These are phyloP conservation scores for Dorcoceras hygrometricum DNA, from an alignment of 257 asterid species.

Conservation along the genomic window DNA sequence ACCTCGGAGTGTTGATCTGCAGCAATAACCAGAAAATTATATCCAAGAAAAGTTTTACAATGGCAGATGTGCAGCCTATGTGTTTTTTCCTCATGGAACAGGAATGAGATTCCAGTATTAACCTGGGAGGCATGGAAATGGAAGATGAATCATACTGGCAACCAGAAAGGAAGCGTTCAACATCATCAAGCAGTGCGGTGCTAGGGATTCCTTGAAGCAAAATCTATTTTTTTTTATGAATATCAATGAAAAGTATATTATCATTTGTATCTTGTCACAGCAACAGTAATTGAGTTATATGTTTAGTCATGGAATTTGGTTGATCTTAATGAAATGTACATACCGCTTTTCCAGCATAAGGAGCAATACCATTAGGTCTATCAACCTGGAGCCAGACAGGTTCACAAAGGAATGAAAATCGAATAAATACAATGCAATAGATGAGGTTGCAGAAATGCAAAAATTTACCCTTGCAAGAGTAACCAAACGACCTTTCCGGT, in stretches of 20 bases:
- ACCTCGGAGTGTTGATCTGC: slow-evolving; percentile 46
- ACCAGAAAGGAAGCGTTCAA: slow-evolving; percentile 82
- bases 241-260: too few species aligned
- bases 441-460: neutral
- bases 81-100: slow-evolving; percentile 1
- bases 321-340: slow-evolving; percentile 26
- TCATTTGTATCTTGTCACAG: neutral
- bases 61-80: neutral
- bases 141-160: slow-evolving; percentile 62
- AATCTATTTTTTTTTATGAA: slow-evolving; percentile 37
- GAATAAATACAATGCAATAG: neutral
- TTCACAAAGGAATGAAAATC: slow-evolving; percentile 12
- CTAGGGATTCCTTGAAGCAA: slow-evolving; percentile 68
- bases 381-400: slow-evolving; percentile 49
- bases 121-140: slow-evolving; percentile 47
- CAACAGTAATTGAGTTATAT: neutral
- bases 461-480: slow-evolving; percentile 53
- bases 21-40: slow-evolving; percentile 2
- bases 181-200: slow-evolving; percentile 55
- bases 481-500: slow-evolving; percentile 51
- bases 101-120: slow-evolving; percentile 17
- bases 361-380: slow-evolving; percentile 37
- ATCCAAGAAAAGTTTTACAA: slow-evolving; percentile 8
- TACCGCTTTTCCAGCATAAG: slow-evolving; percentile 83
- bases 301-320: slow-evolving; percentile 1